phyloP scores from a whole-genome alignment of 805 yeast genomes.

The Ogataea wickerhamii region DNA sequence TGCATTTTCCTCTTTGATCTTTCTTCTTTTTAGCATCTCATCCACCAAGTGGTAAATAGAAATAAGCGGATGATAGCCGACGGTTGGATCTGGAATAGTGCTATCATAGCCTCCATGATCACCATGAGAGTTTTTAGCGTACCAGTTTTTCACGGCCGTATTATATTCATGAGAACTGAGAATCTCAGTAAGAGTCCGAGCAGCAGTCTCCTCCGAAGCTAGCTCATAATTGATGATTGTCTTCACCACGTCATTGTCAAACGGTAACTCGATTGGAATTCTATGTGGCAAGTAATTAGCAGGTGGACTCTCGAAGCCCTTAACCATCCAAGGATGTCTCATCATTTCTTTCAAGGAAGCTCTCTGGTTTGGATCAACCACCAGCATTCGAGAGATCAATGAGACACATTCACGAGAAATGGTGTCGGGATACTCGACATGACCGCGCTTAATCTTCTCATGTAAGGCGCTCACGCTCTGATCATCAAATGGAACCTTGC shows the following conservation, averaged over 20 bases:
- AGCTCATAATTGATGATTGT: constrained; percentile 79
- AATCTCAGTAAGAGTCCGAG: constrained; percentile 52
- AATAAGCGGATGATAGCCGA: constrained; percentile 82
- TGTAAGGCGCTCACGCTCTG: constrained; percentile 88
- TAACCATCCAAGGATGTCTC: constrained; percentile 91
- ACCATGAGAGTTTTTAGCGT: constrained; percentile 37
- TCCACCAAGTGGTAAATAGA: constrained; percentile 83
- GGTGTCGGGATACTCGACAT: constrained; percentile 85
- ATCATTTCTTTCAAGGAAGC: constrained; percentile 76
- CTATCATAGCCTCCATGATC: constrained; percentile 21
- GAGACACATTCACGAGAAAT: constrained; percentile 78
- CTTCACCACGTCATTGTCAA: constrained; percentile 61
- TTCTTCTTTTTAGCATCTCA: constrained; percentile 74
- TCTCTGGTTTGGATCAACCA: constrained; percentile 81
- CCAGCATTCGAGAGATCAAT: constrained; percentile 80
- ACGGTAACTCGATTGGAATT: constrained; percentile 66
- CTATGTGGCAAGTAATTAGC: constrained; percentile 74
- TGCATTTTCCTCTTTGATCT: constrained; percentile 50
- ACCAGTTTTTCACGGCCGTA: constrained; percentile 61
- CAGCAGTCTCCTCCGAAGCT: constrained; percentile 60
- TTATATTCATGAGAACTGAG: constrained; percentile 65
- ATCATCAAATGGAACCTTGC: constrained; percentile 97
- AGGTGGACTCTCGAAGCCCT: constrained; percentile 75
- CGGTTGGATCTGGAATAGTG: constrained; percentile 67
- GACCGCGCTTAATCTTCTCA: constrained; percentile 88